phyloP scores from a whole-genome alignment of 2,329 filamentous ascomycete species.

The Sporothrix phasma region DNA sequence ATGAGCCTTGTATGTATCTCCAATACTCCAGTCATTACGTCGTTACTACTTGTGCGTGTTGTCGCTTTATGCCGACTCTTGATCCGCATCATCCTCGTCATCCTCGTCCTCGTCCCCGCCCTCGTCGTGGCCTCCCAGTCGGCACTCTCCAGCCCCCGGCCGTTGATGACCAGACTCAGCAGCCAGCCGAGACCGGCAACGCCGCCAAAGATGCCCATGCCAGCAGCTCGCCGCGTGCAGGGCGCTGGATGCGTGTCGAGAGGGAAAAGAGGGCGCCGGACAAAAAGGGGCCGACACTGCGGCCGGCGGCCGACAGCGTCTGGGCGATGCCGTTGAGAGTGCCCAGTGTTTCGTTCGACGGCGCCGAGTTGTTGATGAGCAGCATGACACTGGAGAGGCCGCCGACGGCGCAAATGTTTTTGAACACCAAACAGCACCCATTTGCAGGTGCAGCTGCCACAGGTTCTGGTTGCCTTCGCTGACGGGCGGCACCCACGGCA shows the following conservation, averaged over 20 bases:
- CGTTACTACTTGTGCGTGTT: not conserved
- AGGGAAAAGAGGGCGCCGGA: conserved; percentile 80
- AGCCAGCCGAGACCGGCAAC: conserved; percentile 73
- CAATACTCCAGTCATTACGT: not conserved
- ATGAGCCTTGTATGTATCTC: not conserved
- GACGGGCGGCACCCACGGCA: conserved; percentile 69
- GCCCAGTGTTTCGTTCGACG: conserved; percentile 74
- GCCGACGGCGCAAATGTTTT: conserved; percentile 82
- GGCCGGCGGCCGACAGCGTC: conserved; percentile 80
- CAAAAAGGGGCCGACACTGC: conserved; percentile 78
- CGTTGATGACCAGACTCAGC: conserved; percentile 67
- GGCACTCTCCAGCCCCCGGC: conserved; percentile 49
- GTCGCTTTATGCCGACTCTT: conserved; percentile 16
- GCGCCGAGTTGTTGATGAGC: conserved; percentile 86
- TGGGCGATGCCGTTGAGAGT: conserved; percentile 90
- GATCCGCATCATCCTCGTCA: conserved; percentile 28
- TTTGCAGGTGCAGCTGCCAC: conserved; percentile 65
- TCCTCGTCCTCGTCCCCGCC: conserved; percentile 25
- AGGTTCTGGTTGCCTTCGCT: conserved; percentile 58
- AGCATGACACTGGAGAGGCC: conserved; percentile 83
- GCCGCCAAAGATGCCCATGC: conserved; percentile 80
- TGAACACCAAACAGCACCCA: conserved; percentile 77
- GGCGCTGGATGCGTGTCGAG: conserved; percentile 56
- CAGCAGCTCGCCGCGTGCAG: conserved; percentile 64
- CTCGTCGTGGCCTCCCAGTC: conserved; percentile 36